phyloP scores from a whole-genome alignment of 768 basidiomycete genomes.

The Rhodotorula diobovata region DNA sequence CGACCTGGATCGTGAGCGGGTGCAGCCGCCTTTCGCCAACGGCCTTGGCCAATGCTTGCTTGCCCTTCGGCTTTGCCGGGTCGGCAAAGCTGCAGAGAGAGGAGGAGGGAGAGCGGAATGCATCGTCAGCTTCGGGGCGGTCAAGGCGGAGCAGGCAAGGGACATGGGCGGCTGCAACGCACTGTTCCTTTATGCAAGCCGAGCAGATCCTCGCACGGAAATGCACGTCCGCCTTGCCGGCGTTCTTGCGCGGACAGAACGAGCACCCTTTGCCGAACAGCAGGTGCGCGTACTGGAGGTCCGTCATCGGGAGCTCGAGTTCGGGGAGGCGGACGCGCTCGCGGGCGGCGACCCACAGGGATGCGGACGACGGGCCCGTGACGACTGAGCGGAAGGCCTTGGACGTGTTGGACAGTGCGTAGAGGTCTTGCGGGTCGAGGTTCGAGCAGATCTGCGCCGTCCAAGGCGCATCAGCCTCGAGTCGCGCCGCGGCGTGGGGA shows the following conservation, averaged over 20 bases:
- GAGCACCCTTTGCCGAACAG: slow-evolving; percentile 20
- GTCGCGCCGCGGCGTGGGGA: neutral
- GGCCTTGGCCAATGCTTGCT: too few relatives aligned
- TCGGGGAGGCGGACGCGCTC: slow-evolving; percentile 11
- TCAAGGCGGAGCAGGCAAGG: too few relatives aligned
- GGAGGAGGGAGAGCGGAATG: too few relatives aligned
- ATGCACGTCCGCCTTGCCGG: slow-evolving; percentile 18
- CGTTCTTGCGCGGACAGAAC: slow-evolving; percentile 11
- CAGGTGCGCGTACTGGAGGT: slow-evolving; percentile 18
- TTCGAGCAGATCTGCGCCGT: slow-evolving; percentile 8
- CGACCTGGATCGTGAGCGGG: too few relatives aligned
- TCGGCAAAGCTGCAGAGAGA: too few relatives aligned
- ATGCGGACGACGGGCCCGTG: neutral
- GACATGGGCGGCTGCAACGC: too few relatives aligned
- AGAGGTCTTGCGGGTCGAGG: slow-evolving; percentile 8
- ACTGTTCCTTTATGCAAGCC: slow-evolving; percentile 8
- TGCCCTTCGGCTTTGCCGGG: too few relatives aligned
- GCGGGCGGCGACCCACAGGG: slow-evolving; percentile 5
- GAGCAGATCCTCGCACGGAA: slow-evolving; percentile 17
- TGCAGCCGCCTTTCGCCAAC: too few relatives aligned
- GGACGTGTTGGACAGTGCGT: slow-evolving; percentile 7
- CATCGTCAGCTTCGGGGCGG: too few relatives aligned
- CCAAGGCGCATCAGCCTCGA: too few relatives aligned
- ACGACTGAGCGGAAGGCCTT: slow-evolving; percentile 16
- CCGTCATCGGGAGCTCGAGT: slow-evolving; percentile 14